Base-by-base conservation (phyloP, 371 early-diverging fungal species). In the Mortierella sp. region DNA sequence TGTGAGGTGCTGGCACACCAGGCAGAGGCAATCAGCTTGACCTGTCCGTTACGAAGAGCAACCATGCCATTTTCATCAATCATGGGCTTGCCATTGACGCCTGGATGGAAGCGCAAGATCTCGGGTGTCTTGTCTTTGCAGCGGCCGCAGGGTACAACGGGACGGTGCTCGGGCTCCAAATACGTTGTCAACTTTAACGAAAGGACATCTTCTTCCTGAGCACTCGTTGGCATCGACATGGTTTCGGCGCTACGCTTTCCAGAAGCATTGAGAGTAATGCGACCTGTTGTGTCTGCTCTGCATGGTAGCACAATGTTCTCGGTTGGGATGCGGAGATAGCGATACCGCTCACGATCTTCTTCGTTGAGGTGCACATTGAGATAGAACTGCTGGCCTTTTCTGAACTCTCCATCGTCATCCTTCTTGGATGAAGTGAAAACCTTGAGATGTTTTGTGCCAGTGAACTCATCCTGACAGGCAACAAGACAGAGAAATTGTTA, bases 51-150 rank as follows among this genome's bases (percentile, higher is more conserved):
- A 8, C 65, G 60, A 12, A 71, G 61, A 2, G 71, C 48, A 13
- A 71, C 71, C 65, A 71, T 71, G 41, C 71, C 71, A 44, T 71
- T 71, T 62, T 71, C 71, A 19, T 71, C 71, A 51, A 71, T 71
- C 71, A 71, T 71, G 24, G 71, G 71, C 54, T 71, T 71, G 29
- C 71, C 71, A 37, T 71, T 71, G 46, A 71, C 71, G 48, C 71
- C 71, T 2, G 71, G 71, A 40, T 71, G 71, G 62, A 64, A 71
- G 5, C 71, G 60, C 14, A 71, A 54, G 27, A 71, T 71, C 54
- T 71, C 71, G 22, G 71, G 61, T 7, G 71, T 71, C 65, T 71
- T 71, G 57, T 71, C 71, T 40, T 65, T 71, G 58, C 71, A 71
- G 41, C 71, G 65, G 48, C 71, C 71, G 55, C 71, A 71, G 27